A percentile compares a stretch with the other conserved stretches of the same genome.
phyloP scores from a whole-genome alignment of 306 rosid genomes.

The Argentina anserina region DNA sequence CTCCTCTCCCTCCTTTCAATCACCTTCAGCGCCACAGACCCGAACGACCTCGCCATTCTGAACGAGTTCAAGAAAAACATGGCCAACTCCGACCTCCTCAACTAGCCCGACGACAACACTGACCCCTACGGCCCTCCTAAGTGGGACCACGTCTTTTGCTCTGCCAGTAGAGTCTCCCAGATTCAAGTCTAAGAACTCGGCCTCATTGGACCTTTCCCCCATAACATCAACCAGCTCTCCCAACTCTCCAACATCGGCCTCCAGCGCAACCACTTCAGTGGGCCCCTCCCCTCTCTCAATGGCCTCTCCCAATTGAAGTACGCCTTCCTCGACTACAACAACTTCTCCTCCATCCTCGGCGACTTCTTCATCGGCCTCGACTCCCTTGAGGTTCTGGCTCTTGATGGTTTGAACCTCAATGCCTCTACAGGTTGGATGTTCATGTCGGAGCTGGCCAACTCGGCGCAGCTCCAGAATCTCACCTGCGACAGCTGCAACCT shows the following conservation, averaged over 20 bases:
- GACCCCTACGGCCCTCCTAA: too few species aligned
- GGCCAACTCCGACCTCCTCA: too few species aligned
- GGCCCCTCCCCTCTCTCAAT: constrained; percentile 60
- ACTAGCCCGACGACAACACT: too few species aligned
- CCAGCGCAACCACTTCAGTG: constrained; percentile 61
- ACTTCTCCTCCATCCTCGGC: constrained; percentile 61
- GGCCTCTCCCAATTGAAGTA: constrained; percentile 48
- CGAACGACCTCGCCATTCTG: constrained; percentile 55
- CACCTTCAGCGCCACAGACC: constrained; percentile 46
- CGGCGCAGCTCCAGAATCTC: constrained; percentile 55
- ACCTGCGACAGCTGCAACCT: constrained; percentile 63
- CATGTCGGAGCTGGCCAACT: constrained; percentile 37
- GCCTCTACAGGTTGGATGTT: constrained; percentile 64
- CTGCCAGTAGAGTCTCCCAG: too few species aligned
- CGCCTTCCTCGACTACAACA: constrained; percentile 55
- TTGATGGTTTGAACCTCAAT: constrained; percentile 62
- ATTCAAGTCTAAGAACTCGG: too few species aligned
- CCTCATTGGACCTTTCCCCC: too few species aligned
- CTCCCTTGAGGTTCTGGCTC: constrained; percentile 57
- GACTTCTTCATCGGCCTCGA: constrained; percentile 66
- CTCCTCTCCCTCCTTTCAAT: constrained; percentile 29
- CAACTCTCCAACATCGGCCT: too few species aligned
- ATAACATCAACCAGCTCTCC: too few species aligned
- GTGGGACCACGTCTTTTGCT: too few species aligned
- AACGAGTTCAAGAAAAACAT: too few species aligned